Percentiles rank a stretch among this genome's conserved stretches.
Conservation (phyloP, 2,329 filamentous ascomycete species). For the Cordyceps javanica region DNA sequence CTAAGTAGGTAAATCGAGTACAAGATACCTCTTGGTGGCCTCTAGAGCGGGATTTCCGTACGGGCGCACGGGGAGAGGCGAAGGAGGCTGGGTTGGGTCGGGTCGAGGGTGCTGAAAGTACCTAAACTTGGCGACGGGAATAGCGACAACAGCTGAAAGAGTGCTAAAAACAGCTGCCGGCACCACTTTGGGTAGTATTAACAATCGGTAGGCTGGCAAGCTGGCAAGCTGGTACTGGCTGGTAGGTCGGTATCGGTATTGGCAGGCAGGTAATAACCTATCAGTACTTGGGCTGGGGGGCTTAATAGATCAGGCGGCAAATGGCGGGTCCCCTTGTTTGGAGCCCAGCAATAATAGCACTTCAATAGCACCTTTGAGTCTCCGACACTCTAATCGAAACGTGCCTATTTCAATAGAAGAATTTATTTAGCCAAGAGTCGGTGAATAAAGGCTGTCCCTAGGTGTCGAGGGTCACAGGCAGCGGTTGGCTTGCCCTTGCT, state of each 20-base stretch:
- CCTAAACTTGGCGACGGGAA: too few relatives aligned
- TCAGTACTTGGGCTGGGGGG: background rate
- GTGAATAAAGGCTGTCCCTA: background rate
- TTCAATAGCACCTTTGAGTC: too few relatives aligned
- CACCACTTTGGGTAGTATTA: background rate
- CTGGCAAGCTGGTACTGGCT: too few relatives aligned
- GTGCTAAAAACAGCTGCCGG: background rate
- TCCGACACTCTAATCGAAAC: background rate
- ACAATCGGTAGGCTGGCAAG: background rate
- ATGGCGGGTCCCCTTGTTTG: background rate
- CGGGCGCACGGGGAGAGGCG: too few relatives aligned
- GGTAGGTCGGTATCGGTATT: too few relatives aligned
- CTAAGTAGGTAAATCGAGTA: too few relatives aligned
- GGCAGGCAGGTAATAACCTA: too few relatives aligned
- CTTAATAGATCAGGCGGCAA: background rate
- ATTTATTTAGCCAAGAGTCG: constrained; percentile 2
- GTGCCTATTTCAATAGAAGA: background rate
- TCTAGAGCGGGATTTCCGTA: too few relatives aligned
- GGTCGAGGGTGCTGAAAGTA: background rate
- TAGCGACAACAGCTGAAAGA: background rate
- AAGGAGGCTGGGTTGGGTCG: background rate
- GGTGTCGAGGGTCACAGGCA: background rate
- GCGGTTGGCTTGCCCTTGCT: background rate
- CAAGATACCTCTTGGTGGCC: too few relatives aligned
- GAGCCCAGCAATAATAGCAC: background rate